Base-by-base conservation (phyloP, 192 early-diverging fungal genomes). In the Umbelopsis vinacea region DNA sequence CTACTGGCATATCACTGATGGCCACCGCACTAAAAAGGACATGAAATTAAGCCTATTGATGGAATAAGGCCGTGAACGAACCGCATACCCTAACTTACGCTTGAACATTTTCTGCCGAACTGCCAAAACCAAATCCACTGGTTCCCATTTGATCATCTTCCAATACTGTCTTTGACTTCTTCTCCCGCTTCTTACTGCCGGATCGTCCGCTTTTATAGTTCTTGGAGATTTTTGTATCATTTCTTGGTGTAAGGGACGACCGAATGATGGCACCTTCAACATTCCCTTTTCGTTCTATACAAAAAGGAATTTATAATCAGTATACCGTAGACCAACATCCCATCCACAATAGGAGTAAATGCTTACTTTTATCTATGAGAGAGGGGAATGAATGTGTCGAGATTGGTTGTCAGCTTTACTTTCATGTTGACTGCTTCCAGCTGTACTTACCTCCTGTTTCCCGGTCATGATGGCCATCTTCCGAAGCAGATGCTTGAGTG, bases 1-100 rank as follows among this genome's bases (percentile, higher is more conserved):
- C 94, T 43, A 96, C 92, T 15, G 72, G 77, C 57, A 79, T 45
- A 43, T 79, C 72, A 67, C 73, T 79, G 17, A 71, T 52, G 19
- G 69, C 71, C 11, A 79, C 52, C 10, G 60, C 72, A 57, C 77
- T 79, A 48, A 9, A 21, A 35, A 24, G 23, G 66, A 46, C 70
- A 21, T 35, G 3, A 46, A 23, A 60, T 17, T 52, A 17, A 48
- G 26, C n/a, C n/a, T n/a, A n/a, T n/a, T n/a, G n/a, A n/a, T n/a
- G n/a, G n/a, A n/a, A n/a, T n/a, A n/a, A n/a, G n/a, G n/a, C n/a
- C n/a, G n/a, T n/a, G 24, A 63, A 46, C 21, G n/a, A 33, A 67
- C 22, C 3, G 8, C 0, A 50, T 8, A 35, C 4, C n/a, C 37
- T 50, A n/a, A 53, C 68, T 72, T 78, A 78, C 77, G 50, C 69